These are phyloP conservation scores for Acanthamoeba triangularis DNA, from an alignment of 208 protist species.

Conservation along the genomic window DNA sequence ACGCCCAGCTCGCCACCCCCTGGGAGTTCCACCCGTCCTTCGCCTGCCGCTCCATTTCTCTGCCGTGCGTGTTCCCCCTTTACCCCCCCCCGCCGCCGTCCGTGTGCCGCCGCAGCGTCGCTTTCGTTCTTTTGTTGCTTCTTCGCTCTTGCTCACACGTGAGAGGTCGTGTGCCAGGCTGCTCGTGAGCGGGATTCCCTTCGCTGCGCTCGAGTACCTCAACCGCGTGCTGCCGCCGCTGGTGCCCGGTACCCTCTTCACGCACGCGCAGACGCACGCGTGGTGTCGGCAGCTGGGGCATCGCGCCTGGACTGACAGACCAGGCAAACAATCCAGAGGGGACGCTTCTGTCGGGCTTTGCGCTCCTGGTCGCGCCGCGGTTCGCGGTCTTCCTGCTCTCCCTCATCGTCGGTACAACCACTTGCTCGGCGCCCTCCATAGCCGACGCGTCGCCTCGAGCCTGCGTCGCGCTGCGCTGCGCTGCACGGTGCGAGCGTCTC, in stretches of 20 bases:
- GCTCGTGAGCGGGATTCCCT: constrained; percentile 58
- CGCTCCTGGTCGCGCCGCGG: constrained; percentile 34
- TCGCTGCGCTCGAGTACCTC: constrained; percentile 31
- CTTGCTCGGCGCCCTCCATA: background rate
- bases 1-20: background rate
- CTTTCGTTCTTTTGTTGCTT: background rate
- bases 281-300: too few relatives aligned
- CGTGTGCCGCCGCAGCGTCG: background rate
- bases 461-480: background rate
- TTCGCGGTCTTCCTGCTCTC: constrained; percentile 64
- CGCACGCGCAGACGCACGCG: background rate
- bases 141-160: background rate
- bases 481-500: background rate
- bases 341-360: background rate
- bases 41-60: constrained; percentile 63
- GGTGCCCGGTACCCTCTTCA: background rate
- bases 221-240: background rate
- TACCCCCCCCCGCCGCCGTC: background rate
- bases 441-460: background rate
- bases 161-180: background rate
- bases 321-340: background rate
- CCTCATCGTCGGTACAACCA: constrained; percentile 2
- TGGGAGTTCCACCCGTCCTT: constrained; percentile 48
- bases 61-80: constrained; percentile 32
- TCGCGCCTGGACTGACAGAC: background rate